phyloP scores from a whole-genome alignment of 345 rosid species.

The Euphorbia tirucalli region DNA sequence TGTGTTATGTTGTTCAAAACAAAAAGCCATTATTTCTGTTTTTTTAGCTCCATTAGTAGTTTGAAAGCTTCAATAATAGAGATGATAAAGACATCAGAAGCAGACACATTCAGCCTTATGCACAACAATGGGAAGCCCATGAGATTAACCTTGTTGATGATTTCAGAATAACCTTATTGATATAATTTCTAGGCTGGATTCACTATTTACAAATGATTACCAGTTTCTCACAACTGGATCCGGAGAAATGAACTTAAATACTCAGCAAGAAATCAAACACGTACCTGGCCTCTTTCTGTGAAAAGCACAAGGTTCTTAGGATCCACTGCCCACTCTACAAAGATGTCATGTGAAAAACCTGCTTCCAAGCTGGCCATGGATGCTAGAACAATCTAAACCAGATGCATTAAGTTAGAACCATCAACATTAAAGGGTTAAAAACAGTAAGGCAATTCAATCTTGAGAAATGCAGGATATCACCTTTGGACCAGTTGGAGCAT shows the following conservation, averaged over 20 bases:
- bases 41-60: neutral
- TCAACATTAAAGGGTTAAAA: neutral
- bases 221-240: constrained; percentile 7
- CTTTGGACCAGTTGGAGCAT: constrained; percentile 89
- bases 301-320: constrained; percentile 79
- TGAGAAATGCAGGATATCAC: constrained; percentile 32
- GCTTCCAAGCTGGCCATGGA: constrained; percentile 99
- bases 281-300: constrained; percentile 97
- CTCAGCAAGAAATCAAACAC: neutral
- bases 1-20: neutral
- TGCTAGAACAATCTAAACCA: constrained; percentile 76
- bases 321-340: constrained; percentile 94
- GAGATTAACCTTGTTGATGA: neutral
- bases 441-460: constrained; percentile 8
- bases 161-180: constrained; percentile 2
- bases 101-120: too few relatives aligned
- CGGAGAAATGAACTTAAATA: neutral
- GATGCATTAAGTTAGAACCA: constrained; percentile 19
- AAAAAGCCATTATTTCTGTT: neutral
- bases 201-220: neutral
- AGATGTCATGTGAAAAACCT: constrained; percentile 94
- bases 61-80: too few relatives aligned
- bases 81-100: too few relatives aligned
- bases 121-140: neutral
- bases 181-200: neutral